phyloP scores from a whole-genome alignment of 805 yeast genomes.

The Candida glaebosa region DNA sequence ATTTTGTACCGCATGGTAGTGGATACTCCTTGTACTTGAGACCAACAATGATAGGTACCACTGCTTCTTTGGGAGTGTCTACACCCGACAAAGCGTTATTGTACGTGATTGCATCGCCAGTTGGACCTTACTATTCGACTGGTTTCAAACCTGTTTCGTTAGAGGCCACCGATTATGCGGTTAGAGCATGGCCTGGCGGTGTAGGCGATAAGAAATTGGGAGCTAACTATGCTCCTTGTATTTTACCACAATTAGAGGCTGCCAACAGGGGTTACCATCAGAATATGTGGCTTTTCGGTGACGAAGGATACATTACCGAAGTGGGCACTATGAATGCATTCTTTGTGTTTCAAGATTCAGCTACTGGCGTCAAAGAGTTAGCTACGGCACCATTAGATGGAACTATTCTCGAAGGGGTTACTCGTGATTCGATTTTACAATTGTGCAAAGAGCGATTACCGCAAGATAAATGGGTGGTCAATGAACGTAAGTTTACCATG shows the following conservation, averaged over 20 bases:
- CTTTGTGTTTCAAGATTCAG: slow-evolving; percentile 67
- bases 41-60: slow-evolving; percentile 94
- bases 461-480: slow-evolving; percentile 73
- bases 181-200: slow-evolving; percentile 99
- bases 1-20: slow-evolving; percentile 76
- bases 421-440: slow-evolving; percentile 81
- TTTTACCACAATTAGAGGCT: slow-evolving; percentile 86
- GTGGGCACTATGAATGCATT: slow-evolving; percentile 98
- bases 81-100: slow-evolving; percentile 78
- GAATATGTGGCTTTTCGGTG: slow-evolving; percentile 94
- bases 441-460: slow-evolving; percentile 76
- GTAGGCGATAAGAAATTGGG: slow-evolving; percentile 95
- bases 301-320: slow-evolving; percentile 82
- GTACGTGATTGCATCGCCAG: slow-evolving; percentile 90
- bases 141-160: slow-evolving; percentile 94
- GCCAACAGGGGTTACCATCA: slow-evolving; percentile 92
- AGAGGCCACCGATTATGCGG: slow-evolving; percentile 94
- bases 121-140: slow-evolving; percentile 86
- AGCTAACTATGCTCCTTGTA: slow-evolving; percentile 96
- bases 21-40: slow-evolving; percentile 93
- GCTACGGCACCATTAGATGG: slow-evolving; percentile 98
- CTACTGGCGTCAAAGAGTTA: slow-evolving; percentile 81
- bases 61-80: slow-evolving; percentile 82
- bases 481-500: slow-evolving; percentile 82
- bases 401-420: slow-evolving; percentile 94